phyloP scores from a whole-genome alignment of 2,329 filamentous ascomycete species.

The Colletotrichum sp. region DNA sequence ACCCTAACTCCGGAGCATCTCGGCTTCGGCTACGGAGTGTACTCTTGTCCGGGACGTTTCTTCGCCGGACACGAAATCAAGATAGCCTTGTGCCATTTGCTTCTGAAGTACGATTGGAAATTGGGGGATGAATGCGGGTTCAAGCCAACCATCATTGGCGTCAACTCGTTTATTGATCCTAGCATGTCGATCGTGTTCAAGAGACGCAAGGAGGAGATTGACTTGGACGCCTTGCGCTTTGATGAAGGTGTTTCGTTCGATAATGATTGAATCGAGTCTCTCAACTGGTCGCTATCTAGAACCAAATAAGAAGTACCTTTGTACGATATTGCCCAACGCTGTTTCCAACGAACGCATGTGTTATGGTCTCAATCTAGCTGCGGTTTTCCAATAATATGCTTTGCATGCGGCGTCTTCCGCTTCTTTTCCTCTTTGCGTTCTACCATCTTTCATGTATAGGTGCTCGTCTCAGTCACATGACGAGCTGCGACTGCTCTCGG shows the following conservation, averaged over 20 bases:
- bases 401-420: too few species aligned
- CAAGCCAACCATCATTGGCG: background rate
- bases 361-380: too few species aligned
- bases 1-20: conserved; percentile 29
- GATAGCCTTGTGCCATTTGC: background rate
- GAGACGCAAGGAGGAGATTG: background rate
- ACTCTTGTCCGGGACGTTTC: background rate
- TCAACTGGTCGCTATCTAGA: too few species aligned
- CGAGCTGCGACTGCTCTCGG: too few species aligned
- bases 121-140: background rate
- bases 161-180: background rate
- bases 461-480: too few species aligned
- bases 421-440: too few species aligned
- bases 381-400: too few species aligned
- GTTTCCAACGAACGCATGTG: too few species aligned
- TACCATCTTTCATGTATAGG: too few species aligned
- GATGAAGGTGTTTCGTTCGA: background rate
- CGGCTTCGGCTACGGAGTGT: conserved; percentile 33
- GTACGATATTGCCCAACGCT: too few species aligned
- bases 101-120: background rate
- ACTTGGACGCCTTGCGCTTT: background rate
- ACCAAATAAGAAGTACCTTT: too few species aligned
- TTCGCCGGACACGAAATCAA: background rate
- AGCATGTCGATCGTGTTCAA: background rate
- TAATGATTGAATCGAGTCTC: background rate